phyloP scores from a whole-genome alignment of 352 stramenopile species.

The Aphanomyces astaci region DNA sequence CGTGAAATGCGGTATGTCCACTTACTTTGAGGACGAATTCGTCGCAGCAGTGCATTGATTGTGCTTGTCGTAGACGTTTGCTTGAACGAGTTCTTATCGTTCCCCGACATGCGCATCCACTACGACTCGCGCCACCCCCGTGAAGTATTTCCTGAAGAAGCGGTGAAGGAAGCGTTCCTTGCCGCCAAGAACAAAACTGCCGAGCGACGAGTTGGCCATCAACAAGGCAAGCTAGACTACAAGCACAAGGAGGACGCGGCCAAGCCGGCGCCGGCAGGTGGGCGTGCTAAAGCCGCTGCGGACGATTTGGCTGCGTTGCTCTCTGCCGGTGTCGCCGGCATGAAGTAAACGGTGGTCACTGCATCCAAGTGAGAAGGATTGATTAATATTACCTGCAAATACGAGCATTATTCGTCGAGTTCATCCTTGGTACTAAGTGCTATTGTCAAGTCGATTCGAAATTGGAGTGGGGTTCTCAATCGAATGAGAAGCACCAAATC shows the following conservation, averaged over 20 bases:
- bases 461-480: too few species aligned
- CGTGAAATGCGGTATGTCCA: constrained; percentile 19
- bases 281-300: neutral
- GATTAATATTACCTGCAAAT: neutral
- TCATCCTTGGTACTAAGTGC: too few species aligned
- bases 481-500: too few species aligned
- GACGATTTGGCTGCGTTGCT: constrained; percentile 12
- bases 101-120: constrained; percentile 15
- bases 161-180: neutral
- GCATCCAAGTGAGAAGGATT: neutral
- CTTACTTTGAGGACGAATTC: neutral
- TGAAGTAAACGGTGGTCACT: too few species aligned
- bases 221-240: constrained; percentile 20
- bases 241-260: constrained; percentile 13
- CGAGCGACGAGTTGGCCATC: constrained; percentile 11
- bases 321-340: neutral
- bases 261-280: neutral
- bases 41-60: neutral
- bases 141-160: constrained; percentile 6
- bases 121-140: constrained; percentile 11
- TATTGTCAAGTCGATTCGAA: too few species aligned
- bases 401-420: too few species aligned
- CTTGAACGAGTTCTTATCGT: constrained; percentile 13
- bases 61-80: neutral
- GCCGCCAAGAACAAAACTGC: constrained; percentile 16